Conservation (phyloP, 768 basidiomycete species). For the Lentinula aciculospora region DNA sequence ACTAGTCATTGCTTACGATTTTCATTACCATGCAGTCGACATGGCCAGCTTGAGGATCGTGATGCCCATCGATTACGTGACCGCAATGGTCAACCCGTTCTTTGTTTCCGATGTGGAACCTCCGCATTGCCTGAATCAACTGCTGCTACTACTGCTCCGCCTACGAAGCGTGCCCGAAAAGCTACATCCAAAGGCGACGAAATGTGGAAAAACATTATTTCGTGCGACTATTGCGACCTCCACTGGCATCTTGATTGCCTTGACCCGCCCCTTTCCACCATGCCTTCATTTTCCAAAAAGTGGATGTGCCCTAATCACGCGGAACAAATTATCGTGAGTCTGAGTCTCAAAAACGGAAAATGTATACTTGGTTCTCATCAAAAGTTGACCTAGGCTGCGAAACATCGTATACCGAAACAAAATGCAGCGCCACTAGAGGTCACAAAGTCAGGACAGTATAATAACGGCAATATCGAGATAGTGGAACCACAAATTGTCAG, state of each 20-base stretch:
- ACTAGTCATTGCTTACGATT: slow-evolving; percentile 7
- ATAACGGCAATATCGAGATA: slow-evolving; percentile 92
- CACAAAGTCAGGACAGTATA: slow-evolving; percentile 63
- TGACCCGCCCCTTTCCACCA: slow-evolving; percentile 78
- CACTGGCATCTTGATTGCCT: slow-evolving; percentile 98
- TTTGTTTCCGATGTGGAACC: slow-evolving; percentile 87
- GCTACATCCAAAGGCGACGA: slow-evolving; percentile 42
- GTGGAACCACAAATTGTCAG: slow-evolving; percentile 48
- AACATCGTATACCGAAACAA: slow-evolving; percentile 74
- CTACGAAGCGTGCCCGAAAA: slow-evolving; percentile 50
- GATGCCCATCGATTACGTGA: slow-evolving; percentile 87
- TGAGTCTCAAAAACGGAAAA: too few species aligned
- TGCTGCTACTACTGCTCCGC: slow-evolving; percentile 44
- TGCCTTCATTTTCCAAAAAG: slow-evolving; percentile 86
- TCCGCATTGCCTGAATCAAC: slow-evolving; percentile 63
- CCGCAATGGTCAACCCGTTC: slow-evolving; percentile 72
- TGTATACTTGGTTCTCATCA: background rate
- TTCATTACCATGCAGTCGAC: slow-evolving; percentile 48
- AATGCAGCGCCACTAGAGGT: slow-evolving; percentile 67
- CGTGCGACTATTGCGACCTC: slow-evolving; percentile 91
- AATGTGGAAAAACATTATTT: slow-evolving; percentile 71
- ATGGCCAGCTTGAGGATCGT: slow-evolving; percentile 86
- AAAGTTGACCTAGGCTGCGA: slow-evolving; percentile 52
- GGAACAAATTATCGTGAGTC: slow-evolving; percentile 76
- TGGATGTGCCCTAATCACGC: slow-evolving; percentile 99